Base-by-base conservation (phyloP, 805 yeast species). In the Metschnikowia reukaufii region DNA sequence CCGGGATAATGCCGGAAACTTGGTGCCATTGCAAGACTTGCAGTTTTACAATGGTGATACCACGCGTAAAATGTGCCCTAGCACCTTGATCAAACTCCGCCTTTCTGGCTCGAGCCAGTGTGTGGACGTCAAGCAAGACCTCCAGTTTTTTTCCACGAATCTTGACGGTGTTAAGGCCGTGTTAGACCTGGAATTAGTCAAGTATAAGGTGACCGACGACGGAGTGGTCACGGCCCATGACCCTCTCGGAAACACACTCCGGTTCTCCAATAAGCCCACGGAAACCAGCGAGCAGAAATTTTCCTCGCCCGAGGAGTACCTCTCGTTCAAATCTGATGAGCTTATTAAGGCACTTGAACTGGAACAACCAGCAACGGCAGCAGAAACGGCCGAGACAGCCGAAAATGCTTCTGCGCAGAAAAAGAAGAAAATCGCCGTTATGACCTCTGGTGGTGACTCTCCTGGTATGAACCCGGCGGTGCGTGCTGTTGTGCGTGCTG, bases 401-500 rank as follows among this genome's bases (percentile, higher is more conserved):
- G 32, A 23, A 44, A 49, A 16, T 15, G 20, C 16, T n/a, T 32
- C 40, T 15, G 44, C 19, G 29, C 37, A 9, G 21, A 44, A 35
- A 45, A 50, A 39, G 42, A 52, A 47, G 47, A 53, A 82, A 56
- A 88, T 94, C 54, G 99, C 96, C 4, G 94, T 94, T 42, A 90
- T 94, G 92, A 94, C 98, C 5, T 88, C 96, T 1, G 99, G 99
- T 58, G 99, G 99, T 68, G 99, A 94, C 65, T 87, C 98, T 44
- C 99, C 95, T 25, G 99, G 99, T 60, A 94, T 94, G 99, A 89
- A 90, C 68, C 92, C 97, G 4, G 88, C 84, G 21, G 99, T 94
- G 6, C 78, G 99, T 53, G 96, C 98, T 0, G 96, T 94, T 49
- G 96, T 92, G 7, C 80, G 99, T 59, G 82, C 97, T 1, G 96